Evolutionary conservation across 108 stramenopile species (phyloP), one percentile per base, ranked within the genome.

Genomic region (Nitzschia inconspicua): DNA sequence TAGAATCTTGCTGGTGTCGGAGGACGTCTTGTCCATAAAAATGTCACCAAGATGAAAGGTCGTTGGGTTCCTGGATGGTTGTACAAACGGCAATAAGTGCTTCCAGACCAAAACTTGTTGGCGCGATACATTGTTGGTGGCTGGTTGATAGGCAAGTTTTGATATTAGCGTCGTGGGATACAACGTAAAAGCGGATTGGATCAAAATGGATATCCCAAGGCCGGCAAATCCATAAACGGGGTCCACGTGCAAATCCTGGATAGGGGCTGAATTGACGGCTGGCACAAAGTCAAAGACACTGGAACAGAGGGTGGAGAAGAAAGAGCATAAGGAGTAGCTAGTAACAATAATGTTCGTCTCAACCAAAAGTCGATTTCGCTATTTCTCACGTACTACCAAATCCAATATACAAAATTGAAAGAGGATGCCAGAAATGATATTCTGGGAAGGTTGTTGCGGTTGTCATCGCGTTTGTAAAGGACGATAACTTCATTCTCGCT

Each of bases 91-190:
- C 2, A 54, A 28, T 3, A 35, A 36, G 53, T 54, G 31, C 35
- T 54, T 54, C 53, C 53, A 54, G 2, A 54, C 34, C 23, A 54
- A 36, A 29, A 54, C 37, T 9, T 54, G 35, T n/a, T n/a, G n/a
- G n/a, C n/a, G n/a, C n/a, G n/a, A n/a, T n/a, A n/a, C n/a, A n/a
- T n/a, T n/a, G 37, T 39, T 39, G 1, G 5, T 32, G 53, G 19
- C 16, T 25, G 31, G 10, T 37, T 18, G 34, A 35, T 54, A 36
- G 16, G n/a, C 53, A 36, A 54, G 34, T 28, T 54, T 54, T 23
- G 53, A 54, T 5, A 54, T 28, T 16, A 54, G 18, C 2, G 53
- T 36, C 10, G 25, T 25, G 34, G 53, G 53, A 54, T 54, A 54
- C 3, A 54, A n/a, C 34, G 53, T 54, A 37, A 54, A 54, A 13